phyloP scores from a whole-genome alignment of 148 eudicot species.

The Chenopodium album region DNA sequence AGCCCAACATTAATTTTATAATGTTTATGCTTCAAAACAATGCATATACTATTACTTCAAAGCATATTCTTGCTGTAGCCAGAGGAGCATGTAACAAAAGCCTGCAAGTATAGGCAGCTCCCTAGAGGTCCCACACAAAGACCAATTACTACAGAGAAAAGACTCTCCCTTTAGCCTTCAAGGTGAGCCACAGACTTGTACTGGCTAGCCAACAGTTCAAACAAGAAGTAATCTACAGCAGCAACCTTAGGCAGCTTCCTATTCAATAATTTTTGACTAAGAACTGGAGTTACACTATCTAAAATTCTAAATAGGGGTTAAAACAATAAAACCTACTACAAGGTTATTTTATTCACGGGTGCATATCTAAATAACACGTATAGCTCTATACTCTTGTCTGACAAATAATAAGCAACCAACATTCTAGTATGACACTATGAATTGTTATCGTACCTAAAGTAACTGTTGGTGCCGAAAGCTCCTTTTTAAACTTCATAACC shows the following conservation, averaged over 20 bases:
- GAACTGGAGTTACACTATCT: not conserved
- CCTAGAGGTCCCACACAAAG: not conserved
- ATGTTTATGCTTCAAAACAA: not conserved
- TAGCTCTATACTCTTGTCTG: not conserved
- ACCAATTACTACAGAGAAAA: not conserved
- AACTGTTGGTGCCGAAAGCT: constrained; percentile 67
- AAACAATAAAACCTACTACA: not conserved
- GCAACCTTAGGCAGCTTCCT: not conserved
- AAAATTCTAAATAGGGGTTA: not conserved
- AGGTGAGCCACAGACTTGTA: not conserved
- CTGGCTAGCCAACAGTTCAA: not conserved
- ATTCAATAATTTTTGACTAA: not conserved
- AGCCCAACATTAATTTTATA: not conserved
- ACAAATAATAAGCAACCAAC: not conserved
- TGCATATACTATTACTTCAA: not conserved
- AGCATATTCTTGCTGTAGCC: not conserved
- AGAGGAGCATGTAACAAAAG: not conserved
- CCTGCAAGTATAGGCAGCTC: not conserved
- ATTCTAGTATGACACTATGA: not conserved
- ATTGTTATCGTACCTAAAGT: constrained; percentile 54
- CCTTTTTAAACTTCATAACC: constrained; percentile 80
- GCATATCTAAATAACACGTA: not conserved
- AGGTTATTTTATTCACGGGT: not conserved
- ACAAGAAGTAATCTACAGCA: not conserved
- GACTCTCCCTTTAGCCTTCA: not conserved